phyloP scores from a whole-genome alignment of 768 basidiomycete species.

The Scleroderma citrinum region DNA sequence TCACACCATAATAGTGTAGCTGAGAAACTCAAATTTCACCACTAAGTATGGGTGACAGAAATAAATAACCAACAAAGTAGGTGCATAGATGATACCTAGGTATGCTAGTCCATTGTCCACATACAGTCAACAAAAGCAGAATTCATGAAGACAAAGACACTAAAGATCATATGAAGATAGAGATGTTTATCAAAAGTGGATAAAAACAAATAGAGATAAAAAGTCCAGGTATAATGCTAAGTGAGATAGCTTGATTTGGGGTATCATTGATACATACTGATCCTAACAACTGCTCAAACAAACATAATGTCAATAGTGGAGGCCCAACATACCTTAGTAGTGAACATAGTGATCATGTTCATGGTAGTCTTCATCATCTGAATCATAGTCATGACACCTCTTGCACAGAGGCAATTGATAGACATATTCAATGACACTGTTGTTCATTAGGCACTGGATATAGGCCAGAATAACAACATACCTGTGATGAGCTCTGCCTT shows the following conservation, averaged over 20 bases:
- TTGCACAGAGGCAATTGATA: not conserved
- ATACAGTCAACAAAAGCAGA: too few species aligned
- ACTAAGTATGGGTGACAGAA: not conserved
- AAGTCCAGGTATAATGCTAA: not conserved
- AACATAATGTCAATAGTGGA: too few species aligned
- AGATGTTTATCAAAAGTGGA: too few species aligned
- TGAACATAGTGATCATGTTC: not conserved
- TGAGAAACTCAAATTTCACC: too few species aligned
- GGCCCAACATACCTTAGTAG: not conserved
- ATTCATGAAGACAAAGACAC: too few species aligned
- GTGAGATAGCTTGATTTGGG: not conserved
- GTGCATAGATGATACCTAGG: not conserved
- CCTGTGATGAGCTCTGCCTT: not conserved
- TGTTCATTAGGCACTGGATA: not conserved
- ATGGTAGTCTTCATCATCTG: not conserved
- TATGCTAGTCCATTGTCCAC: too few species aligned
- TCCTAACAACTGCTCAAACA: too few species aligned
- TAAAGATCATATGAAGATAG: too few species aligned
- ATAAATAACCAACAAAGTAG: not conserved
- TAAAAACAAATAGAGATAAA: not conserved
- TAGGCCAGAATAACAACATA: not conserved
- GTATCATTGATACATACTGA: not conserved
- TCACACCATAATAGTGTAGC: too few species aligned
- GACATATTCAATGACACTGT: not conserved
- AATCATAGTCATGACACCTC: not conserved